Base-by-base conservation (phyloP, 1,284 basidiomycete genomes). In the Ceratobasidium sp. region DNA sequence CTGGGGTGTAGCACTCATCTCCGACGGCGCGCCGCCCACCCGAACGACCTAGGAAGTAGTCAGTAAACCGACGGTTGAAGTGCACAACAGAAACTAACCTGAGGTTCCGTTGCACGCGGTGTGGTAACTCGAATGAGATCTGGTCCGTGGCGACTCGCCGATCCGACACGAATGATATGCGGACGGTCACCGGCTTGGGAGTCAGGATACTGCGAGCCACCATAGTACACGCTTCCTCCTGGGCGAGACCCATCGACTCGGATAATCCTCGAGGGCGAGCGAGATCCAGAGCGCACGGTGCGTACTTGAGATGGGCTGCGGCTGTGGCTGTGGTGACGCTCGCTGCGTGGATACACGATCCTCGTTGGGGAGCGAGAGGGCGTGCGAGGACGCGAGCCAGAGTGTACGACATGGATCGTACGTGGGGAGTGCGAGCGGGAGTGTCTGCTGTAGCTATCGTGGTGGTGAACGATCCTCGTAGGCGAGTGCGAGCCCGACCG, bases 51-150 rank as follows among this genome's bases (percentile, higher is more conserved):
- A 17, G 1, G 13, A 5, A 55, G 22, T 31, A 4, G 38, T 68
- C 13, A 55, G 31, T 47, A 22, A 5, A 34, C 12, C 7, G 20
- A 29, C 25, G 2, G 10, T 34, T 1, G 40, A 43, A 35, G 38
- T 31, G 8, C 25, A 8, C 4, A 10, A 35, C 13, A 34, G 5
- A 29, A 8, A 47, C 64, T 68, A 35, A 68, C 64, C 12, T 68
- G 64, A 25, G 64, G 64, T 1, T 68, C 64, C 1, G 38, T 15
- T 31, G 31, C 53, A 42, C 52, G 38, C 22, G 64, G 64, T n/a
- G 64, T 38, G 34, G 40, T 68, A 15, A 68, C 52, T 6, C 64
- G 64, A 68, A 68, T 43, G 5, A 55, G 32, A 38, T 68, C 64
- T 34, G 62, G 52, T n/a, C 64, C 64, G 29, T 50, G 50, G 32